Conservation (phyloP, 148 eudicot genomes). For the Suaeda aralocaspica region DNA sequence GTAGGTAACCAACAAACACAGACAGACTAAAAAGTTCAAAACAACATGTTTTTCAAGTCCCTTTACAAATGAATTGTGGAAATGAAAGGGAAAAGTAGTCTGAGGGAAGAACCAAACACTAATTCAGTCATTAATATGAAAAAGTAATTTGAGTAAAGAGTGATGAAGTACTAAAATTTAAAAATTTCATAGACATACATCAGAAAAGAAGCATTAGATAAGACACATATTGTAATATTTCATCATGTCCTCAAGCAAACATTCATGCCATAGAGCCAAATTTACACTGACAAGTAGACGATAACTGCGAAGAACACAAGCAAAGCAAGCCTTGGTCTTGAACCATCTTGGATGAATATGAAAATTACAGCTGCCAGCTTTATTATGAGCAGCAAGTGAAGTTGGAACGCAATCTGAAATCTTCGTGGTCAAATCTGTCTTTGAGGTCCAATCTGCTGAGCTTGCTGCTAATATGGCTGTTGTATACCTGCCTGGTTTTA, state of each 20-base stretch:
- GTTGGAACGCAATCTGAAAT: no score
- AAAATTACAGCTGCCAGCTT: no score
- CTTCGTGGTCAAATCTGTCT: no score
- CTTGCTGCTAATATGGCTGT: conserved; percentile 44
- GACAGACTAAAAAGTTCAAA: background rate
- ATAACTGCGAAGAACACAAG: conserved; percentile 79
- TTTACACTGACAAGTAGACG: conserved; percentile 74
- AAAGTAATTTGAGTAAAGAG: no score
- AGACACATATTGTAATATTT: background rate
- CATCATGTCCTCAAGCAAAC: background rate
- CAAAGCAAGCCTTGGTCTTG: conserved; percentile 87
- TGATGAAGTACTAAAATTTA: background rate
- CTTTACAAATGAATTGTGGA: background rate
- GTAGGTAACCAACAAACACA: no score
- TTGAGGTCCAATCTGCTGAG: conserved; percentile 75
- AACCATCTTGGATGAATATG: conserved; percentile 96
- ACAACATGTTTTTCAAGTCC: background rate
- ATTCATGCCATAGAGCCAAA: background rate
- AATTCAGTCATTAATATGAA: no score
- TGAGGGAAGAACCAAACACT: no score
- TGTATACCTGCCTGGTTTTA: conserved; percentile 61
- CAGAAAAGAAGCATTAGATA: background rate
- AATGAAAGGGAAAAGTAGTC: background rate
- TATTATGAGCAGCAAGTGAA: no score
- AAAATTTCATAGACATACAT: background rate